Conservation (phyloP, 257 asterid genomes). For the Ballota nigra region DNA sequence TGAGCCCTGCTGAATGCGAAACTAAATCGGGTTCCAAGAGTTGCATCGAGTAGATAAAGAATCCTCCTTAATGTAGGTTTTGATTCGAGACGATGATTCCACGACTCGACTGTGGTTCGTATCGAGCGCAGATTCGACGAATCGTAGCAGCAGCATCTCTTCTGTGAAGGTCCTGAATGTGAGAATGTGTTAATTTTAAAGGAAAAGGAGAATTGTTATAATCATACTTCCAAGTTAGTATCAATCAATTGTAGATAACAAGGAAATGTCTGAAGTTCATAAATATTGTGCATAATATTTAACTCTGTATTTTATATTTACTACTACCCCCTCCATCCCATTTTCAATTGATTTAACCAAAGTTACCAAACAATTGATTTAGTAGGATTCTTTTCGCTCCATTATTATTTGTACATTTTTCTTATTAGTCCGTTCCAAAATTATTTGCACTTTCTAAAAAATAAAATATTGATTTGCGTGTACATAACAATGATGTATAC, state of each 20-base stretch:
- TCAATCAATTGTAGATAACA: not conserved
- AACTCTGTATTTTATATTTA: not conserved
- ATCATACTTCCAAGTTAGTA: not conserved
- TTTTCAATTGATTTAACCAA: too few species aligned
- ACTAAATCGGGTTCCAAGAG: not conserved
- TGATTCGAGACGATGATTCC: constrained; percentile 23
- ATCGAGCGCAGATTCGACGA: constrained; percentile 65
- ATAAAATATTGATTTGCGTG: too few species aligned
- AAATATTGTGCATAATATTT: not conserved
- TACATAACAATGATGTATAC: too few species aligned
- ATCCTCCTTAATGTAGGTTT: constrained; percentile 31
- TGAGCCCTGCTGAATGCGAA: too few species aligned
- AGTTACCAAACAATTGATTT: too few species aligned
- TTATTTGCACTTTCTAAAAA: too few species aligned
- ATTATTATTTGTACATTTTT: too few species aligned
- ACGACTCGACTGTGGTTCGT: constrained; percentile 25
- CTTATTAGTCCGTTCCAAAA: too few species aligned
- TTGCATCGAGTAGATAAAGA: constrained; percentile 20
- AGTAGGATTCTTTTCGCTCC: too few species aligned
- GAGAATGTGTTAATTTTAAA: too few species aligned
- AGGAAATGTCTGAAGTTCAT: not conserved
- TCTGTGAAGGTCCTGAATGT: not conserved
- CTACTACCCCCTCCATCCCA: too few species aligned
- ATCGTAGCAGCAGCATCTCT: constrained; percentile 16
- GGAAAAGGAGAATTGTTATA: too few species aligned